These are phyloP conservation scores for Metarhizium album DNA, from an alignment of 2,329 filamentous ascomycete species.

Conservation along the genomic window DNA sequence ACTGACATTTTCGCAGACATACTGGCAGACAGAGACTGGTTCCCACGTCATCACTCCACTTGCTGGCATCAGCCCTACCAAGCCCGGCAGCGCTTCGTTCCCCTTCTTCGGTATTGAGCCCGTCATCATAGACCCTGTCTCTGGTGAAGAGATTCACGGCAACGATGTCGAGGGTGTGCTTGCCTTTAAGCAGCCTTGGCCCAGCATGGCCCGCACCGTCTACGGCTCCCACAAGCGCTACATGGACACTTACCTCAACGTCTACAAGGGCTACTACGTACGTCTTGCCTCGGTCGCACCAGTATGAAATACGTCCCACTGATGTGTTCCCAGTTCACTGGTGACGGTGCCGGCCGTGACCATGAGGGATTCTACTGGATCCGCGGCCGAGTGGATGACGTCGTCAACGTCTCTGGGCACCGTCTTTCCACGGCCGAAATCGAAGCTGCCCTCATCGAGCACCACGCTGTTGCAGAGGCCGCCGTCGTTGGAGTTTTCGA, in stretches of 20 bases:
- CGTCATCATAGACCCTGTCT: slow-evolving; percentile 92
- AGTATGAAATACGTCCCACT: slow-evolving; percentile 7
- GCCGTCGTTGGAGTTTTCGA: slow-evolving; percentile 90
- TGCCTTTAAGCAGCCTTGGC: slow-evolving; percentile 96
- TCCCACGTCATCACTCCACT: slow-evolving; percentile 93
- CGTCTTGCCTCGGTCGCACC: slow-evolving; percentile 26
- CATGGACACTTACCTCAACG: slow-evolving; percentile 96
- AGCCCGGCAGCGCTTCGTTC: slow-evolving; percentile 89
- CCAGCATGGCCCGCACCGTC: slow-evolving; percentile 95
- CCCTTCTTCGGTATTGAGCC: slow-evolving; percentile 99
- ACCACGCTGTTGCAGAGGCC: slow-evolving; percentile 80
- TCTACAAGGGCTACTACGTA: slow-evolving; percentile 97
- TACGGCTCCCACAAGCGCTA: slow-evolving; percentile 97
- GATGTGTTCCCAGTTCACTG: slow-evolving; percentile 54
- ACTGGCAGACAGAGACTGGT: slow-evolving; percentile 99
- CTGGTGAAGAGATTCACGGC: slow-evolving; percentile 82
- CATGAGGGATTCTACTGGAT: slow-evolving; percentile 99
- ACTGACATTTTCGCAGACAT: slow-evolving; percentile 53
- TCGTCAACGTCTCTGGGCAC: slow-evolving; percentile 96
- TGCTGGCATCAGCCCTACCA: slow-evolving; percentile 87
- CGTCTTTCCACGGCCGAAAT: slow-evolving; percentile 96
- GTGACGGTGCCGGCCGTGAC: slow-evolving; percentile 89
- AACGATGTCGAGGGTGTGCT: slow-evolving; percentile 97
- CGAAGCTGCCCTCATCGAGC: slow-evolving; percentile 91
- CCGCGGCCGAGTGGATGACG: slow-evolving; percentile 92